A percentile compares a stretch with the other conserved stretches of the same genome.
phyloP scores from a whole-genome alignment of 805 yeast species.

The Middelhovenomyces tepae region DNA sequence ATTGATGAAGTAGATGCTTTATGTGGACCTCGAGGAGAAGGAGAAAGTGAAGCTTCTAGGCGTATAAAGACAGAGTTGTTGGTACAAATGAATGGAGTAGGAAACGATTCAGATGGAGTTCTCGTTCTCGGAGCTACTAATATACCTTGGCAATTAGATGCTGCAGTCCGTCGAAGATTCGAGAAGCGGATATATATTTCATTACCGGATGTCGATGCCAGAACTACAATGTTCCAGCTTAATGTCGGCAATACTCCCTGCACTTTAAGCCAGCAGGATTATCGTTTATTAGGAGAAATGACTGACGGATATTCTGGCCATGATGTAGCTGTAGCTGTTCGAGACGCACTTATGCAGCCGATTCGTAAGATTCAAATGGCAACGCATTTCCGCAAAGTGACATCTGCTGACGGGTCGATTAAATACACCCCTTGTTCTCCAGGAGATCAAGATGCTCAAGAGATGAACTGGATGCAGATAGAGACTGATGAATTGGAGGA shows the following conservation, averaged over 20 bases:
- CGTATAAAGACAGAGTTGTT: slow-evolving; percentile 92
- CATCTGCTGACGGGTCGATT: slow-evolving; percentile 21
- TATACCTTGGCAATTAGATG: slow-evolving; percentile 97
- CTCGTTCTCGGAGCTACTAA: slow-evolving; percentile 95
- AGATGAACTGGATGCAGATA: slow-evolving; percentile 89
- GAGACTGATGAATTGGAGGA: slow-evolving; percentile 83
- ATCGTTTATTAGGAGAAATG: slow-evolving; percentile 73
- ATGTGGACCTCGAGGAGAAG: slow-evolving; percentile 97
- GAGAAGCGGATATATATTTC: slow-evolving; percentile 93
- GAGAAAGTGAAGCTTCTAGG: slow-evolving; percentile 92
- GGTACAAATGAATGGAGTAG: slow-evolving; percentile 99
- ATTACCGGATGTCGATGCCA: slow-evolving; percentile 86
- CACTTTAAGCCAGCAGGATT: slow-evolving; percentile 62
- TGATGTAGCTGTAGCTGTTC: slow-evolving; percentile 91
- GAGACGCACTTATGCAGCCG: slow-evolving; percentile 98
- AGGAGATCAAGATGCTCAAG: slow-evolving; percentile 80
- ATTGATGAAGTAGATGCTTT: slow-evolving; percentile 97
- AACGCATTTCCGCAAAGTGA: slow-evolving; percentile 70
- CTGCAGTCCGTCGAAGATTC: slow-evolving; percentile 94
- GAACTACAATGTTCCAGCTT: slow-evolving; percentile 88
- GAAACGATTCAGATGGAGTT: slow-evolving; percentile 88
- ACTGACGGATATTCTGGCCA: slow-evolving; percentile 98
- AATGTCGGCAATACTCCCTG: slow-evolving; percentile 90
- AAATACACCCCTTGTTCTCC: slow-evolving; percentile 92
- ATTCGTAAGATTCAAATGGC: slow-evolving; percentile 92